Evolutionary conservation across 192 early-diverging fungal genomes (phyloP).

Genomic region (Entomortierella lignicola): DNA sequence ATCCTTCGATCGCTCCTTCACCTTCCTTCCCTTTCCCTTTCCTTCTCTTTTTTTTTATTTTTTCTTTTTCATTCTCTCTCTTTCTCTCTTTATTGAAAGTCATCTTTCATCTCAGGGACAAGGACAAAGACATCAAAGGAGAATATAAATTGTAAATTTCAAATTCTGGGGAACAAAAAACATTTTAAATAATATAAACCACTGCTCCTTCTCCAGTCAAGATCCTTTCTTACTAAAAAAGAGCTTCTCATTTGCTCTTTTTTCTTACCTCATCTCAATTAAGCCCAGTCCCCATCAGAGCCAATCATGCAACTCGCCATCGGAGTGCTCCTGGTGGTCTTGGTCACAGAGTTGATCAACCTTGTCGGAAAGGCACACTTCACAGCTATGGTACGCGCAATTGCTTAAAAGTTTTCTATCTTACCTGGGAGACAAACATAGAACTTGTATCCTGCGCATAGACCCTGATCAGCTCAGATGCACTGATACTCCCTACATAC

Average conservation of each 20-base stretch:
- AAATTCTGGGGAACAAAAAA: not conserved
- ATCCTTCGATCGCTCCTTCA: not conserved
- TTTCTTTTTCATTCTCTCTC: not conserved
- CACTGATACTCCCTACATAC: too few relatives aligned
- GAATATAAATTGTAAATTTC: too few relatives aligned
- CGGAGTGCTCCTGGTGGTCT: conserved; percentile 69
- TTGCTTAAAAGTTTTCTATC: not conserved
- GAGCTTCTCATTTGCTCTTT: not conserved
- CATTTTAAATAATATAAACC: not conserved
- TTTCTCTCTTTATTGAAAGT: not conserved
- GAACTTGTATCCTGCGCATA: not conserved
- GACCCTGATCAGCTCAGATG: not conserved
- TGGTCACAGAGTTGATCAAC: conserved; percentile 68
- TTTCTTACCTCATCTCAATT: not conserved
- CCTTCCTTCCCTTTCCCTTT: not conserved
- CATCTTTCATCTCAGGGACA: not conserved
- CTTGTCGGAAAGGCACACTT: conserved; percentile 65
- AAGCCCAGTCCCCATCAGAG: not conserved
- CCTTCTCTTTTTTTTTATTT: too few relatives aligned
- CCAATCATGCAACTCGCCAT: conserved; percentile 62
- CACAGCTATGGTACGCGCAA: conserved; percentile 57
- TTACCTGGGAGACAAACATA: not conserved
- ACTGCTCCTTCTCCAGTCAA: not conserved
- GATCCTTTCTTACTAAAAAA: too few relatives aligned
- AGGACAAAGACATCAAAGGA: not conserved